Conservation (phyloP, 2,329 filamentous ascomycete species). For the Aspergillus niger region DNA sequence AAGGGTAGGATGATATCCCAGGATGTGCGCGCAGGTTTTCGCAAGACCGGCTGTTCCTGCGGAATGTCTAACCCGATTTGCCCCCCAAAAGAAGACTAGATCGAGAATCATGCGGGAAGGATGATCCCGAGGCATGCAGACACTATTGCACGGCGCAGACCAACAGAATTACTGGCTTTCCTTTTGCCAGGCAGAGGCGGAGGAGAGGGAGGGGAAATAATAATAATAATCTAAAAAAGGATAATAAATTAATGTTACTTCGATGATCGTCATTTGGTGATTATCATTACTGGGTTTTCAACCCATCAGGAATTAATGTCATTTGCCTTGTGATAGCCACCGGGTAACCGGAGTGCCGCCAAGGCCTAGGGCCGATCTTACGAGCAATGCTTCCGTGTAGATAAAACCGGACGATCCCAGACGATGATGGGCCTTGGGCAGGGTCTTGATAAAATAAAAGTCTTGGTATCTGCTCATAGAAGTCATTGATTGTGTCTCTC, state of each 20-base stretch:
- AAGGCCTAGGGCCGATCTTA: constrained; percentile 17
- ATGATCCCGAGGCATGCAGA: constrained; percentile 14
- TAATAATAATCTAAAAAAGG: not conserved
- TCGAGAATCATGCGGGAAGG: constrained; percentile 14
- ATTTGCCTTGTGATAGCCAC: constrained; percentile 11
- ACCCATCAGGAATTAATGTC: not conserved
- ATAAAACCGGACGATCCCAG: constrained; percentile 16
- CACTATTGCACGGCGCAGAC: not conserved
- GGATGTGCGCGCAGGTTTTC: not conserved
- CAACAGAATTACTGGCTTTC: not conserved
- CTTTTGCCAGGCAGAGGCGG: no score
- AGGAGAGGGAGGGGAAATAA: not conserved
- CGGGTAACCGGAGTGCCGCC: constrained; percentile 6
- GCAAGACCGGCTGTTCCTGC: not conserved
- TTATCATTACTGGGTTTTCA: not conserved
- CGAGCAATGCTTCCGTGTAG: constrained; percentile 9
- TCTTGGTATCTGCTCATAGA: not conserved
- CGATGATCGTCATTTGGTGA: constrained; percentile 2
- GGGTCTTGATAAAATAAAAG: constrained; percentile 4
- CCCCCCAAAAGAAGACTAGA: constrained; percentile 4
- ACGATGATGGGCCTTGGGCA: constrained; percentile 2
- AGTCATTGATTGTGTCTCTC: not conserved
- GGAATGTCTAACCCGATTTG: not conserved
- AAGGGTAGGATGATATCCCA: not conserved
- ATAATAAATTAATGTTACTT: not conserved